A percentile compares a stretch with the other conserved stretches of the same genome.
phyloP scores from a whole-genome alignment of 257 asterid genomes.

The Solanum habrochaites region DNA sequence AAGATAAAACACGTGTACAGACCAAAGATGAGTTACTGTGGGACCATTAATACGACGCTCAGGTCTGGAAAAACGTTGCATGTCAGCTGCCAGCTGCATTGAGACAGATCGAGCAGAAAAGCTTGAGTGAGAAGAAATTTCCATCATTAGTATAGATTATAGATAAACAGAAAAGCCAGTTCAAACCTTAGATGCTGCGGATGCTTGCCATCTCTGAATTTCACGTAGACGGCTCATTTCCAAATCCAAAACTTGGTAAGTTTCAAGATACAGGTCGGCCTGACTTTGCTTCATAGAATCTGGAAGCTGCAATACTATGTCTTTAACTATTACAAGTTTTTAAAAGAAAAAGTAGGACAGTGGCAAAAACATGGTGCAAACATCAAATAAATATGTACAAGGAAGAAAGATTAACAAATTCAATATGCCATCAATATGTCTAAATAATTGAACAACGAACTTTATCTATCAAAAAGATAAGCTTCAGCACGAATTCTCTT shows the following conservation, averaged over 20 bases:
- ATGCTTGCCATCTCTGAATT: conserved; percentile 98
- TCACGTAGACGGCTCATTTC: conserved; percentile 99
- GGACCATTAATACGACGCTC: conserved; percentile 98
- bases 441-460: not conserved
- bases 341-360: not conserved
- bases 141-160: conserved; percentile 7
- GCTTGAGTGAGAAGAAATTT: conserved; percentile 1
- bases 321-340: not conserved
- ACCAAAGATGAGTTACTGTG: conserved; percentile 97
- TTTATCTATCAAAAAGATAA: not conserved
- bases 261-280: conserved; percentile 92
- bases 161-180: not conserved
- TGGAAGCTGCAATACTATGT: conserved; percentile 64
- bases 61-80: conserved; percentile 98
- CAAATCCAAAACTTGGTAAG: conserved; percentile 93
- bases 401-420: not conserved
- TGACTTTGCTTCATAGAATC: conserved; percentile 95
- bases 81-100: conserved; percentile 92
- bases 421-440: not conserved
- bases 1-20: conserved; percentile 3
- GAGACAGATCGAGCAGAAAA: conserved; percentile 6
- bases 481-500: not conserved
- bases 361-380: not conserved
- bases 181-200: conserved; percentile 81
- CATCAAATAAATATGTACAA: not conserved